Evolutionary conservation across 2,329 filamentous ascomycete genomes (phyloP).

Genomic region (Herpotrichia juniperi): DNA sequence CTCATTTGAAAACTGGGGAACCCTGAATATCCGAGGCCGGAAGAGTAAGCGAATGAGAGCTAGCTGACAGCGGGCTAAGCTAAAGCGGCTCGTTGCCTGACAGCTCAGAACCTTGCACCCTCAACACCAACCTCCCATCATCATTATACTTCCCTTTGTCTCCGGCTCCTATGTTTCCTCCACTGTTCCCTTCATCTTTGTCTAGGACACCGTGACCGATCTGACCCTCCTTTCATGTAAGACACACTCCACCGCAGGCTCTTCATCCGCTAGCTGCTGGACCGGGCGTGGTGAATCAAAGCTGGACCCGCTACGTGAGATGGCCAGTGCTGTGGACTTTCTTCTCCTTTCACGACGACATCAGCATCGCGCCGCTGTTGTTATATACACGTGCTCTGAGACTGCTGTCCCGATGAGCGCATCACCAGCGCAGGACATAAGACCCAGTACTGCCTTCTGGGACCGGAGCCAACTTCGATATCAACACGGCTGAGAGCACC

Average conservation of each 20-base stretch:
- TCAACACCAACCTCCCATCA: not conserved
- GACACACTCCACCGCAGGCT: constrained; percentile 2
- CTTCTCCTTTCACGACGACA: not conserved
- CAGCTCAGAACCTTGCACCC: not conserved
- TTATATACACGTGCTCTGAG: not conserved
- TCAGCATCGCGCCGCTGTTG: not conserved
- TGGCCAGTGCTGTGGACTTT: constrained; percentile 4
- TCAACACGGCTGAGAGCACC: not conserved
- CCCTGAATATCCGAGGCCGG: not conserved
- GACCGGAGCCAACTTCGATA: not conserved
- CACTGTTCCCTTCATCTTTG: not conserved
- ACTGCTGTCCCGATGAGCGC: not conserved
- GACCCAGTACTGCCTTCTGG: not conserved
- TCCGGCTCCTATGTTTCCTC: not conserved
- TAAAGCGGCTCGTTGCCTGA: not conserved
- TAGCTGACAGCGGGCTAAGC: not conserved
- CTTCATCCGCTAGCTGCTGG: not conserved
- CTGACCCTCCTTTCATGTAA: constrained; percentile 1
- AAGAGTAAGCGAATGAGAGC: not conserved
- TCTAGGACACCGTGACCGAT: not conserved
- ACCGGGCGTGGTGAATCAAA: constrained; percentile 5
- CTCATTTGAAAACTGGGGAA: not conserved
- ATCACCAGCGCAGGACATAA: not conserved
- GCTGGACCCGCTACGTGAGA: constrained; percentile 1
- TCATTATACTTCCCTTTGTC: not conserved